Percentiles rank a stretch among this genome's conserved stretches.
Evolutionary conservation across 1,284 basidiomycete species (phyloP).

Genomic region (Anthracocystis panici-leucophaei): DNA sequence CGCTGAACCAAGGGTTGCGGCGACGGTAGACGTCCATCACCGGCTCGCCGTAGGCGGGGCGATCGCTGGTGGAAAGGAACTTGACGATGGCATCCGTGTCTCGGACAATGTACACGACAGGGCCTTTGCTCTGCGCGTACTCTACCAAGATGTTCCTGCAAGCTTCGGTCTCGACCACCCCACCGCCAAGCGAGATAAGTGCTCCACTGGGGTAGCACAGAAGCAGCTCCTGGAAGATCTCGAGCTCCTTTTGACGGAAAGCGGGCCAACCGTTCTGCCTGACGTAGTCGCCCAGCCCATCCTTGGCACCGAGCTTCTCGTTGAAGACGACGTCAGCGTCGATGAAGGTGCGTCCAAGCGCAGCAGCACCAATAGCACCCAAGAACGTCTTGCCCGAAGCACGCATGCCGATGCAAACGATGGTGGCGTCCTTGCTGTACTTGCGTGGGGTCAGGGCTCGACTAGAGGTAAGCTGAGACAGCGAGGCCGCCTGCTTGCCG

Average conservation of each 20-base stretch:
- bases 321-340: constrained; percentile 90
- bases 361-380: constrained; percentile 80
- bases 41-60: constrained; percentile 77
- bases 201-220: constrained; percentile 70
- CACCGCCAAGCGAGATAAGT: constrained; percentile 84
- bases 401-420: constrained; percentile 94
- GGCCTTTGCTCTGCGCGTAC: constrained; percentile 76
- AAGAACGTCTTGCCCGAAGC: constrained; percentile 95
- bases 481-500: constrained; percentile 11
- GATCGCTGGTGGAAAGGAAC: constrained; percentile 89
- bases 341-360: constrained; percentile 82
- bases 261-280: constrained; percentile 80
- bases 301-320: constrained; percentile 72
- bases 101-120: constrained; percentile 80
- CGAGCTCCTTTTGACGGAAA: constrained; percentile 75
- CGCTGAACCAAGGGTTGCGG: constrained; percentile 87
- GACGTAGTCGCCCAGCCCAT: constrained; percentile 82
- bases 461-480: constrained; percentile 30
- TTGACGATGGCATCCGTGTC: constrained; percentile 79
- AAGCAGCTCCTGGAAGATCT: constrained; percentile 69
- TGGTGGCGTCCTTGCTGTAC: constrained; percentile 75
- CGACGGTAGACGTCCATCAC: constrained; percentile 85
- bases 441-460: constrained; percentile 49
- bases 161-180: constrained; percentile 87
- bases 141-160: constrained; percentile 75